Conservation (phyloP, 306 rosid species). For the Cicer arietinum region DNA sequence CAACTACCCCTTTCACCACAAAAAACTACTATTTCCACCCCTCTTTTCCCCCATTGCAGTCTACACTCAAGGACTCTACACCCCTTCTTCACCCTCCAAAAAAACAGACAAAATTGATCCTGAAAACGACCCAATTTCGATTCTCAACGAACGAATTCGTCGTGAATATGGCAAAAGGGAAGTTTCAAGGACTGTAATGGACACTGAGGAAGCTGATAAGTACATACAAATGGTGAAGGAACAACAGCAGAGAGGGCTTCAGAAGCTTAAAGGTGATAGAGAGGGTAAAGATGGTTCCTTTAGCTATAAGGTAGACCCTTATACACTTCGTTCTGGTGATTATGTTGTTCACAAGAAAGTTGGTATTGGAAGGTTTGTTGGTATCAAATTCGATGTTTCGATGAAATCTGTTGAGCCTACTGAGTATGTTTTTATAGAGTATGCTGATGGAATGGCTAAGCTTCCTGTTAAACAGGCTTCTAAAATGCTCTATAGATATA, state of each 20-base stretch:
- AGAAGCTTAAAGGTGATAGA: conserved; percentile 75
- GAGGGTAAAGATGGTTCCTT: conserved; percentile 51
- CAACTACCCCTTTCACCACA: conserved; percentile 38
- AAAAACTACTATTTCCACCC: neutral
- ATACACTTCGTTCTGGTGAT: conserved; percentile 85
- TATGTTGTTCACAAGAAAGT: conserved; percentile 95
- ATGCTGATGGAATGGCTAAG: conserved; percentile 96
- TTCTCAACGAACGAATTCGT: conserved; percentile 73
- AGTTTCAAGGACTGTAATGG: conserved; percentile 55
- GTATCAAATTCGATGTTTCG: conserved; percentile 71
- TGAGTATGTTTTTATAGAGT: conserved; percentile 92
- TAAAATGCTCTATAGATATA: conserved; percentile 87
- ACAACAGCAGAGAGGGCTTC: conserved; percentile 90
- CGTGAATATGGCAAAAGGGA: conserved; percentile 65
- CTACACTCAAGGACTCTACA: conserved; percentile 52
- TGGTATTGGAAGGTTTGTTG: conserved; percentile 89
- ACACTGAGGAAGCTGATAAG: conserved; percentile 76
- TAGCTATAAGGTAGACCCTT: conserved; percentile 83
- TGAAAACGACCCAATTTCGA: conserved; percentile 64
- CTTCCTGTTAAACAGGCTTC: conserved; percentile 89
- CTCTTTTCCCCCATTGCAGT: conserved; percentile 51
- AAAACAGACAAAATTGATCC: conserved; percentile 48
- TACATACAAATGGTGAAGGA: conserved; percentile 77
- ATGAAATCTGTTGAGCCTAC: conserved; percentile 55
- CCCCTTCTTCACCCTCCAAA: conserved; percentile 47